phyloP scores from a whole-genome alignment of 495 filamentous ascomycete genomes.

The Hyphodiscus hymeniophilus region DNA sequence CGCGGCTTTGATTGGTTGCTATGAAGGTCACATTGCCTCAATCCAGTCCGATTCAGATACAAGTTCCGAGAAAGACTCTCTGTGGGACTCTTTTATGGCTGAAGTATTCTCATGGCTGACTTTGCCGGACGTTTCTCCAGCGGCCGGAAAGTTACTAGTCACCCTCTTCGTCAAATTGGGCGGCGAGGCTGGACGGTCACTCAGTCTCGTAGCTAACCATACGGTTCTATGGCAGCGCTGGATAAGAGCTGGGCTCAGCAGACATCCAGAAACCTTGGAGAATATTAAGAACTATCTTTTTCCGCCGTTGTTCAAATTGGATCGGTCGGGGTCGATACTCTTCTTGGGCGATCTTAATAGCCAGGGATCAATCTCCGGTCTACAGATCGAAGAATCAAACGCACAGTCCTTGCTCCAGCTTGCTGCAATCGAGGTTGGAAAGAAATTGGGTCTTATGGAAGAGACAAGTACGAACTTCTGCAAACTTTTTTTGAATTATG shows the following conservation, averaged over 20 bases:
- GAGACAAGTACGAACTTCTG: slow-evolving; percentile 53
- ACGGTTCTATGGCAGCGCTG: slow-evolving; percentile 36
- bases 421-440: slow-evolving; percentile 65
- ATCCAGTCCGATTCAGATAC: background rate
- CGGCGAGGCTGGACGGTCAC: slow-evolving; percentile 24
- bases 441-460: slow-evolving; percentile 67
- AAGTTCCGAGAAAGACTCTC: background rate
- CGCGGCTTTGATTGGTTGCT: slow-evolving; percentile 29
- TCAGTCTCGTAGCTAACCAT: slow-evolving; percentile 25
- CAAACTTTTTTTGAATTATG: background rate
- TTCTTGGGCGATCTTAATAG: slow-evolving; percentile 46
- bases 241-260: slow-evolving; percentile 36
- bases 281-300: slow-evolving; percentile 67
- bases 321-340: slow-evolving; percentile 39
- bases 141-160: slow-evolving; percentile 56
- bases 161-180: slow-evolving; percentile 43
- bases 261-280: slow-evolving; percentile 48
- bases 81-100: slow-evolving; percentile 36
- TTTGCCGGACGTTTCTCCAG: slow-evolving; percentile 51
- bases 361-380: slow-evolving; percentile 30
- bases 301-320: slow-evolving; percentile 56
- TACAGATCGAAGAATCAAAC: slow-evolving; percentile 30
- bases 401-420: slow-evolving; percentile 51
- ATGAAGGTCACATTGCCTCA: slow-evolving; percentile 17
- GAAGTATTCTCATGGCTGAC: slow-evolving; percentile 53